These are phyloP conservation scores for Lactarius hengduanensis DNA, from an alignment of 768 basidiomycete genomes.

Conservation along the genomic window DNA sequence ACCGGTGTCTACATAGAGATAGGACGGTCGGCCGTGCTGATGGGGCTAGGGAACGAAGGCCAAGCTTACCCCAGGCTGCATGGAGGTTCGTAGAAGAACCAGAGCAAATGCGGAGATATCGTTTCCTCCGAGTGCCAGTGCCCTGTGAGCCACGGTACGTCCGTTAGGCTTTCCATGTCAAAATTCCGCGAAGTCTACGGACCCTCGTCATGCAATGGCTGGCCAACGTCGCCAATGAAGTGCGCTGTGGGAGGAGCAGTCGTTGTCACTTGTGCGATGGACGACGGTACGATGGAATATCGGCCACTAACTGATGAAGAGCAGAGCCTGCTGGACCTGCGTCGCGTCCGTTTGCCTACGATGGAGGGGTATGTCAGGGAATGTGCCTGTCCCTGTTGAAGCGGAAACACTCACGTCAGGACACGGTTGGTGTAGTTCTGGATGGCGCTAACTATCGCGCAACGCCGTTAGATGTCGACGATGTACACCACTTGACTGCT, in stretches of 20 bases:
- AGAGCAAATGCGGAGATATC: constrained; percentile 41
- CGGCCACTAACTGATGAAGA: constrained; percentile 43
- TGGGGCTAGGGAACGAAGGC: no score
- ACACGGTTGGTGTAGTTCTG: constrained; percentile 56
- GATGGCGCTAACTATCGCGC: constrained; percentile 48
- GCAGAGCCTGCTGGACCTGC: constrained; percentile 51
- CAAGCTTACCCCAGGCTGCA: constrained; percentile 28
- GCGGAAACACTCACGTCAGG: constrained; percentile 31
- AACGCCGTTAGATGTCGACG: background rate
- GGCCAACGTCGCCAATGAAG: constrained; percentile 50
- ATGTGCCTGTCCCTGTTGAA: background rate
- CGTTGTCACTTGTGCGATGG: background rate
- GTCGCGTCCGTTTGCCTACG: constrained; percentile 37
- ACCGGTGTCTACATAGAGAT: constrained; percentile 25
- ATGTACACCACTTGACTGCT: background rate
- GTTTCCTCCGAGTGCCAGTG: constrained; percentile 45
- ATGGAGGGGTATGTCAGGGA: background rate
- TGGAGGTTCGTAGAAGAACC: constrained; percentile 46
- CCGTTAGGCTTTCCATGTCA: background rate
- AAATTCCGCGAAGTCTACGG: background rate
- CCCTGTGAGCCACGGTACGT: constrained; percentile 27
- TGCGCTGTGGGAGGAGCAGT: constrained; percentile 10
- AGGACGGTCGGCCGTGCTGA: background rate
- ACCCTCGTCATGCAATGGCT: constrained; percentile 49
- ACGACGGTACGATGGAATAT: no score